These are phyloP conservation scores for Venturia asperata DNA, from an alignment of 2,329 filamentous ascomycete genomes.

Conservation along the genomic window DNA sequence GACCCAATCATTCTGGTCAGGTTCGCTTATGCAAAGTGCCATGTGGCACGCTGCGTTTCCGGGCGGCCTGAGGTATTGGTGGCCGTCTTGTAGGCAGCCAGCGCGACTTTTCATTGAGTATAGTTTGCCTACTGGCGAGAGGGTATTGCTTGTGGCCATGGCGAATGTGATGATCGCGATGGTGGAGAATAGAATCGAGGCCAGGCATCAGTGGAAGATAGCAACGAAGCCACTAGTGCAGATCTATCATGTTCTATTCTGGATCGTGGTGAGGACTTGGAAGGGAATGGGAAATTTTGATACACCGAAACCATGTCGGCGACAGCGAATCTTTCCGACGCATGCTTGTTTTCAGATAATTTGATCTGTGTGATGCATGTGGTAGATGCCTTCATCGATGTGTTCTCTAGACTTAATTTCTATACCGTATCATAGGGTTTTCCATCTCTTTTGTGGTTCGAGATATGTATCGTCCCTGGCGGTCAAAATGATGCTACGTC, in stretches of 20 bases:
- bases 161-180: constrained; percentile 2
- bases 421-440: neutral
- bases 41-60: neutral
- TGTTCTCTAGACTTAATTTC: neutral
- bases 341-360: neutral
- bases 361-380: neutral
- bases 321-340: neutral
- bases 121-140: neutral
- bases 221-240: neutral
- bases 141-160: constrained; percentile 1
- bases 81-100: neutral
- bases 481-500: no score
- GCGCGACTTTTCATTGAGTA: neutral
- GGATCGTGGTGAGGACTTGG: neutral
- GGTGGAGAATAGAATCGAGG: neutral
- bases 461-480: neutral
- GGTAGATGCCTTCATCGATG: neutral
- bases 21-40: neutral
- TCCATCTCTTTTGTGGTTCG: neutral
- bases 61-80: neutral
- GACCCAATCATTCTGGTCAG: neutral
- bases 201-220: neutral
- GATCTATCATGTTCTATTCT: neutral
- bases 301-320: neutral
- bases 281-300: neutral